Evolutionary conservation across 163 green algal species (phyloP), one percentile per base, ranked within the genome.

Genomic region (Scenedesmus sp.): DNA sequence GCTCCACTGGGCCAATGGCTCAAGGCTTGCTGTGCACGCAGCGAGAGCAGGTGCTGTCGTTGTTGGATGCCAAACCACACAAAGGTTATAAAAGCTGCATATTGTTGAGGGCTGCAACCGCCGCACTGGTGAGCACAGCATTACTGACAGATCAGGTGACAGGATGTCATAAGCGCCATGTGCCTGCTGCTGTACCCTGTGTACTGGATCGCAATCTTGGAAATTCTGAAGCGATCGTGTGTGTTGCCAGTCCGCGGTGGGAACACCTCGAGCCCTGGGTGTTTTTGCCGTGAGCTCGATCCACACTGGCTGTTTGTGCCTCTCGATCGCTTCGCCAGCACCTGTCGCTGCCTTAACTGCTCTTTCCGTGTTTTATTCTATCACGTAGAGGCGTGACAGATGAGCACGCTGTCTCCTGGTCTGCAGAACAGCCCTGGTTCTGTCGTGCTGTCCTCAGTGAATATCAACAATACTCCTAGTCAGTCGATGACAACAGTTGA

Each of bases 331-430:
- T 18, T 52, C 23, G 13, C 46, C 20, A 52, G 23, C 23, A 79
- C 70, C 3, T 6, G 23, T 79, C 23, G 46, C 7, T 52, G 20
- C 70, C 70, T 79, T 2, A 79, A 8, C 70, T 79, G 70, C 70
- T 79, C 5, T 52, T 52, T 18, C 46, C 2, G 12, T 52, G 18
- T 52, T n/a, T 52, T 18, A 8, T 6, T 52, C 3, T 79, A 52
- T 52, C 70, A 46, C 70, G 23, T 79, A 52, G 46, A 12, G 70
- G 70, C 23, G 70, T 79, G 23, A 79, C 76, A n/a, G 76, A 84
- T 84, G 76, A 84, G 76, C 76, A 84, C 76, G n/a, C 76, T 84
- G 34, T 84, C 76, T 84, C 76, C 76, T 84, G 76, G 76, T 26
- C 10, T 84, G 12, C 34, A 84, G 34, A 84, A 56, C 76, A 59